Evolutionary conservation across 2,329 filamentous ascomycete genomes (phyloP), one percentile per base, ranked within the genome.

Genomic region (Verticillium nubilum): DNA sequence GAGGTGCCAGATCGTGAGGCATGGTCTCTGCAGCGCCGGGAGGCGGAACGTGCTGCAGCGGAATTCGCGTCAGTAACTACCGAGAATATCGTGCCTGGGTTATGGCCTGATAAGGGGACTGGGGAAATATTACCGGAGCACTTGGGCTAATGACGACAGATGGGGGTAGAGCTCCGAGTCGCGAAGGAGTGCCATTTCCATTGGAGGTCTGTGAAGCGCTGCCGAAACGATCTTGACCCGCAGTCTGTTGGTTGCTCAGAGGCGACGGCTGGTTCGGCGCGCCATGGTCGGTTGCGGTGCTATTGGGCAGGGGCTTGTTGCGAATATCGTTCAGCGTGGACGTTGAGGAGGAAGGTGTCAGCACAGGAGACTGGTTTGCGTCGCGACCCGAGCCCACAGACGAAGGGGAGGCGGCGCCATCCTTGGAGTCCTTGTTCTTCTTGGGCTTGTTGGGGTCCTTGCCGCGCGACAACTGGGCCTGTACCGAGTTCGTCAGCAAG

Each of bases 11-110:
- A 72, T 99, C 95, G 70, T 96, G 92, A 57, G 95, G 95, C 94
- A 99, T 98, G 5, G 94, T 97, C 78, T 99, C 95, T 64, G 93
- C 90, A 60, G 93, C 89, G 66, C 95, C 95, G 54, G 95, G 95
- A 63, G 92, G 92, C 56, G 95, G 93, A 52, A 95, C 81, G 77
- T 99, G 95, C 92, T 95, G 66, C 53, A 56, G 57, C 58, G 27
- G 52, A 52, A 5, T 25, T 28, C 25, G 25, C 52, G 25, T 27
- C 15, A 29, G 25, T 17, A 53, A 17, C 52, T 17, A 6, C 12
- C 25, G 9, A 28, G 13, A n/a, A 23, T 23, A 26, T 52, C 52
- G 17, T 7, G 25, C 52, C 29, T 31, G 6, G 29, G 4, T 31
- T 31, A 31, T 31, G 29, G 29, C 2, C 29, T 31, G 29, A 31